phyloP scores from a whole-genome alignment of 306 rosid species.

The Mucuna pruriens region DNA sequence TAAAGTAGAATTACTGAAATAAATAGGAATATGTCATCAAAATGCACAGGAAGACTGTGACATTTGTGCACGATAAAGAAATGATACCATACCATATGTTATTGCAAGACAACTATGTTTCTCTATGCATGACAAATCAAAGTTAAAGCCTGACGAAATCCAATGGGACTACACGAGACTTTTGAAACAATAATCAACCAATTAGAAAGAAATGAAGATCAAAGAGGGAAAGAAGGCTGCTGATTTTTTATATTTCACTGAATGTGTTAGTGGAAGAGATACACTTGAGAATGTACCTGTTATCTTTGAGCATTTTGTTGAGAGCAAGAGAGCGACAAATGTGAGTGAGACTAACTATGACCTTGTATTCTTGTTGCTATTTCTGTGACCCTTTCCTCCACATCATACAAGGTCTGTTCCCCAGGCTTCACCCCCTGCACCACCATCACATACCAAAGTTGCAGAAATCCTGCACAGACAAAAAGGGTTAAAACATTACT shows the following conservation, averaged over 20 bases:
- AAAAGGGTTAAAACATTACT: slow-evolving; percentile 46
- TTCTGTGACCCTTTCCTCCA: slow-evolving; percentile 47
- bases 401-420: slow-evolving; percentile 47
- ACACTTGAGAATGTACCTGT: slow-evolving; percentile 46
- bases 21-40: slow-evolving; percentile 9
- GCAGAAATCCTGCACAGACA: slow-evolving; percentile 6
- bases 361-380: slow-evolving; percentile 44
- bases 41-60: background rate
- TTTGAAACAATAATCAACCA: background rate
- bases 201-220: slow-evolving; percentile 11
- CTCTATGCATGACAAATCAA: background rate
- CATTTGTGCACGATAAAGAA: background rate
- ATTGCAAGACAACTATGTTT: background rate
- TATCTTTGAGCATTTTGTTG: slow-evolving; percentile 39
- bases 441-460: slow-evolving; percentile 11
- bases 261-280: slow-evolving; percentile 27
- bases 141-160: background rate
- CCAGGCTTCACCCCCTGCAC: slow-evolving; percentile 70
- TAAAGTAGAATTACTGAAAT: background rate
- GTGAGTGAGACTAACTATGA: slow-evolving; percentile 36
- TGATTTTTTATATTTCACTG: background rate
- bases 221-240: slow-evolving; percentile 39
- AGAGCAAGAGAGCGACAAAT: slow-evolving; percentile 37
- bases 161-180: background rate
- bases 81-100: background rate